phyloP scores from a whole-genome alignment of 257 asterid species.

The Leptodermis oblonga region DNA sequence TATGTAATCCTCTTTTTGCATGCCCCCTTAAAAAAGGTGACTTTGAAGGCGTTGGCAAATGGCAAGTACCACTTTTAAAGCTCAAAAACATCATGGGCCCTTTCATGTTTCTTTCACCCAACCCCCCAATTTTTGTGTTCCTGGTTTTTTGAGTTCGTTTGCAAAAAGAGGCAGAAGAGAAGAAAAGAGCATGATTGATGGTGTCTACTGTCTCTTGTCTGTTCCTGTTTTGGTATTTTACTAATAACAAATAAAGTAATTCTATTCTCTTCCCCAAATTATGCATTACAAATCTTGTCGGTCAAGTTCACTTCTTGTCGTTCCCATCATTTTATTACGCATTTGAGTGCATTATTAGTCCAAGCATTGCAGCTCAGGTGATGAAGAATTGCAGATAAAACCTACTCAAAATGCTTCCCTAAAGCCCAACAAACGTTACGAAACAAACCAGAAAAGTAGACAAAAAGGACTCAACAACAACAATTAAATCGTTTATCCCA shows the following conservation, averaged over 20 bases:
- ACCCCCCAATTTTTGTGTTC: neutral
- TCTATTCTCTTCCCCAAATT: neutral
- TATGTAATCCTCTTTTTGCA: neutral
- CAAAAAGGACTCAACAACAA: no score
- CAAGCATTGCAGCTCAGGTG: no score
- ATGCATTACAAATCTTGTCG: neutral
- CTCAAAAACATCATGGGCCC: slow-evolving; percentile 8
- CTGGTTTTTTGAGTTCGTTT: neutral
- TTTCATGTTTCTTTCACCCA: neutral
- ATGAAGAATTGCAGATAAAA: no score
- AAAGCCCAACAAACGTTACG: neutral
- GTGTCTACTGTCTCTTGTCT: no score
- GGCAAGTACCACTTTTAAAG: no score
- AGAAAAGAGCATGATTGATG: neutral
- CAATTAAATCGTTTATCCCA: no score
- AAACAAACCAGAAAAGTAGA: no score
- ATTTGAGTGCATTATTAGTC: no score
- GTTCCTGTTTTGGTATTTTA: neutral
- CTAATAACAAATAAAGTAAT: no score
- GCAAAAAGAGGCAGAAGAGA: neutral
- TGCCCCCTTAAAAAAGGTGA: slow-evolving; percentile 8
- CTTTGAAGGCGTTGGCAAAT: slow-evolving; percentile 5
- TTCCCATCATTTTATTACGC: no score
- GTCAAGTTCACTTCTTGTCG: no score
- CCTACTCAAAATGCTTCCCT: neutral